Conservation (phyloP, 2,329 filamentous ascomycete species). For the Fusarium sp. region DNA sequence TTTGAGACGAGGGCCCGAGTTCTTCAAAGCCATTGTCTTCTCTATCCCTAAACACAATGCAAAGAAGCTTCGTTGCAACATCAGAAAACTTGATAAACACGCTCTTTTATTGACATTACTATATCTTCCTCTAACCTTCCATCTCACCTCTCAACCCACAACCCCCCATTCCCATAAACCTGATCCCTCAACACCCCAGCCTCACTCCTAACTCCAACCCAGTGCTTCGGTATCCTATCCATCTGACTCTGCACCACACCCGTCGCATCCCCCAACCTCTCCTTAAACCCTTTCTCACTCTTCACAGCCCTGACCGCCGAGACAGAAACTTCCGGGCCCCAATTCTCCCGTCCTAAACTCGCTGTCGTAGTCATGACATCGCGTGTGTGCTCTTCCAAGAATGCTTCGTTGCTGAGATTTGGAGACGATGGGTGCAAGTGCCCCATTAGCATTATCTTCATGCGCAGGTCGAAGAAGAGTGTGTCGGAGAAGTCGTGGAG, state of each 20-base stretch:
- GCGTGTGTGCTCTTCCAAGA: slow-evolving; percentile 46
- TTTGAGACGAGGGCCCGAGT: neutral
- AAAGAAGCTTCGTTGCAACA: fast-evolving
- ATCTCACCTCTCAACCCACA: slow-evolving; percentile 53
- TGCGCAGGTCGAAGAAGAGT: slow-evolving; percentile 53
- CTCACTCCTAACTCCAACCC: slow-evolving; percentile 65
- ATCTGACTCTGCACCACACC: slow-evolving; percentile 63
- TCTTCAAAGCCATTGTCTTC: neutral
- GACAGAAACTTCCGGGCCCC: slow-evolving; percentile 54
- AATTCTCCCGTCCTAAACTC: slow-evolving; percentile 58
- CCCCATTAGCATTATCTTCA: slow-evolving; percentile 69
- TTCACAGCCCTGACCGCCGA: slow-evolving; percentile 51
- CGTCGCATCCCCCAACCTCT: slow-evolving; percentile 59
- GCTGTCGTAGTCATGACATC: slow-evolving; percentile 57
- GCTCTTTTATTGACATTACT: neutral
- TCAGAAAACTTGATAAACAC: neutral
- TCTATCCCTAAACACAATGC: neutral
- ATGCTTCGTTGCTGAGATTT: slow-evolving; percentile 24
- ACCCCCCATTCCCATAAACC: slow-evolving; percentile 58
- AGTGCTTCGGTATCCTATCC: slow-evolving; percentile 68
- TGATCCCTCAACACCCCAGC: slow-evolving; percentile 59
- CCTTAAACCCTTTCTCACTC: slow-evolving; percentile 55
- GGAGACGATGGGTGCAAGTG: slow-evolving; percentile 57
- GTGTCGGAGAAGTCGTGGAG: slow-evolving; percentile 59
- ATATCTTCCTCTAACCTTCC: neutral